Evolutionary conservation across 495 filamentous ascomycete genomes (phyloP).

Genomic region (Lichenothelia convexa): DNA sequence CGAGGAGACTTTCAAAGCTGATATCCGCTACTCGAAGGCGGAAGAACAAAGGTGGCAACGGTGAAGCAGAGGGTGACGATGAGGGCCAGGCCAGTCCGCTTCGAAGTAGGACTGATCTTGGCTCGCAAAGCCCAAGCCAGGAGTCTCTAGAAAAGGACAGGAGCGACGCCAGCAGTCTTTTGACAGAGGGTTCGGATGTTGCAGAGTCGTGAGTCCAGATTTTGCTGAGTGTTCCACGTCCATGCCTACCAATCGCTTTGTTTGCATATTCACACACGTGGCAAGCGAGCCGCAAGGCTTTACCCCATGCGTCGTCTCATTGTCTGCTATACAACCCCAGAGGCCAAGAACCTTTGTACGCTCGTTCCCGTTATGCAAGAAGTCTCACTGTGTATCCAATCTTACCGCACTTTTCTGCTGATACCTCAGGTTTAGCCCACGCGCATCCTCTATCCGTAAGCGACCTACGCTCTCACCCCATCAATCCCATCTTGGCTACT

Average conservation of each 20-base stretch:
- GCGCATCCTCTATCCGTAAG: constrained; percentile 7
- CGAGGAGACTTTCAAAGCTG: constrained; percentile 33
- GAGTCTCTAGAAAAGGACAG: constrained; percentile 18
- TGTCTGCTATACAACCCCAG: not conserved
- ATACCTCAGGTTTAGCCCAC: constrained; percentile 1
- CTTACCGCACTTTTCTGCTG: not conserved
- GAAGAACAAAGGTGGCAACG: constrained; percentile 10
- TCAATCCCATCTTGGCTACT: constrained; percentile 59
- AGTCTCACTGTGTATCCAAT: not conserved
- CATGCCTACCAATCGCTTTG: constrained; percentile 4
- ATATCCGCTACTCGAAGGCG: constrained; percentile 31
- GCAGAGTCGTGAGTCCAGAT: constrained; percentile 41
- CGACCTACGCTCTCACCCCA: constrained; percentile 44
- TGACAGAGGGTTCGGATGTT: constrained; percentile 56
- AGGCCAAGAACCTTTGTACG: not conserved
- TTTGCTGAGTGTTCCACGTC: constrained; percentile 2
- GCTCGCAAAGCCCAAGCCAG: constrained; percentile 11
- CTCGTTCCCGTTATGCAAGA: not conserved
- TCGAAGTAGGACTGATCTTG: not conserved
- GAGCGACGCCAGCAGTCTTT: constrained; percentile 35
- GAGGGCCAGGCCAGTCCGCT: constrained; percentile 6
- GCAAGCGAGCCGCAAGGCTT: not conserved
- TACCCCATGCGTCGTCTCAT: not conserved
- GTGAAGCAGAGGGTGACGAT: constrained; percentile 15
- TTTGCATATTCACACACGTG: not conserved